These are phyloP conservation scores for Apocynum venetum DNA, from an alignment of 257 asterid species.

Conservation along the genomic window DNA sequence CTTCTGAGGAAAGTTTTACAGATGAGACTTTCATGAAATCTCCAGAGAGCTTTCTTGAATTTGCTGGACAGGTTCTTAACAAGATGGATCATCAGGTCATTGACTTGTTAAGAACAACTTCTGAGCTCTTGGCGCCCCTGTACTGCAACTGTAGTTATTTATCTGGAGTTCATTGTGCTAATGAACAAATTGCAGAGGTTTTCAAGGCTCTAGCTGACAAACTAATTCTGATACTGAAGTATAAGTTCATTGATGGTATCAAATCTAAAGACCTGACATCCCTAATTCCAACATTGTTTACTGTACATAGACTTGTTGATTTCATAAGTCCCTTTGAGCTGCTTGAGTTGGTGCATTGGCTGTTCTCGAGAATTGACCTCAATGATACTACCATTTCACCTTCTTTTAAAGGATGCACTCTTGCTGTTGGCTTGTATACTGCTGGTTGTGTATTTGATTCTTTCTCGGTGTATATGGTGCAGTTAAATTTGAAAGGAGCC, in stretches of 20 bases:
- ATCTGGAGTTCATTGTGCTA: conserved; percentile 30
- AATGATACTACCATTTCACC: conserved; percentile 22
- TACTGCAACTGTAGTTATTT: conserved; percentile 27
- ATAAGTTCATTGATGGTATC: conserved; percentile 51
- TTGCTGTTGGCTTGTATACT: conserved; percentile 54
- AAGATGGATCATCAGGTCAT: conserved; percentile 60
- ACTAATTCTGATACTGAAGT: conserved; percentile 50
- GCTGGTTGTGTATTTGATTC: conserved; percentile 58
- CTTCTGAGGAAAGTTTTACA: conserved; percentile 32
- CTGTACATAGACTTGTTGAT: conserved; percentile 20
- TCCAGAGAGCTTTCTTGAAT: conserved; percentile 44
- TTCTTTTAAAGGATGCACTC: conserved; percentile 37
- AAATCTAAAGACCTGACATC: conserved; percentile 42
- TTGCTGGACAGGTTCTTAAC: conserved; percentile 39
- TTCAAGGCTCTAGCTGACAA: conserved; percentile 47
- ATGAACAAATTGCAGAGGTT: conserved; percentile 38
- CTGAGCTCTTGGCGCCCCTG: conserved; percentile 42
- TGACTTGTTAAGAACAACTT: conserved; percentile 46
- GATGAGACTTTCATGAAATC: conserved; percentile 44
- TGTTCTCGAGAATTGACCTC: conserved; percentile 51
- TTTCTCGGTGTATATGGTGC: conserved; percentile 39
- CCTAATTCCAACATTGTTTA: conserved; percentile 36
- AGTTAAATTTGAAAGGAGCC: conserved; percentile 27
- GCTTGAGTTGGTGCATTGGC: conserved; percentile 52
- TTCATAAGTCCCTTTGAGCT: conserved; percentile 34